Evolutionary conservation across 257 asterid genomes (phyloP), one percentile per base, ranked within the genome.

Genomic region (Handroanthus guayacan): DNA sequence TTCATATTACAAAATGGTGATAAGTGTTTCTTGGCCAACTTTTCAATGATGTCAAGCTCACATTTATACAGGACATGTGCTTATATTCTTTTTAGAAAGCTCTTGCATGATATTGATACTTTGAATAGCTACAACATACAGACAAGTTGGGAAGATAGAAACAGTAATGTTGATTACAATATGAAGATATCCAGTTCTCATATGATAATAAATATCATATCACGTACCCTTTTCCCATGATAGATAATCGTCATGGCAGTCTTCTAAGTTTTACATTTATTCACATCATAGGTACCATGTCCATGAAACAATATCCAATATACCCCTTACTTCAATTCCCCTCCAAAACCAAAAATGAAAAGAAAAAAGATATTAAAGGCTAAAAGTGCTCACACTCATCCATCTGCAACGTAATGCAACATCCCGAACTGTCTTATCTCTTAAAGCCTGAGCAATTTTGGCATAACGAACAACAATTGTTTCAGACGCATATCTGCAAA

Each of bases 391-490:
- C 84, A 94, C 98, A 18, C 75, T 92, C 97, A 94, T 92, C 97
- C 97, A 92, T 87, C 97, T 92, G 86, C 94, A 87, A 10, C 97
- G 95, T 70, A 94, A 76, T 62, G 98, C 98, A 65, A 92, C 93
- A 83, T 94, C 98, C 56, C 98, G 97, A 79, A 89, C 97, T 54
- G 98, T 94, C 87, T 94, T 94, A 74, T 90, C 97, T 77, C 82
- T 83, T 65, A 94, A 79, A 34, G 85, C 87, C 85, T 74, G 89
- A 37, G 98, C 88, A 72, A 92, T 92, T 85, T 83, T 92, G 37
- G 97, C 95, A 88, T 89, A 92, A 54, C 93, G 90, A 52, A 84
- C 74, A 68, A 87, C 4, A 65, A 56, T 57, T 44, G 79, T 25
- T 7, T 90, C 96, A 65, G 96, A 79, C 11, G 92, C 88, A 90